These are phyloP conservation scores for Cucurbita moschata DNA, from an alignment of 306 rosid genomes.

Conservation along the genomic window DNA sequence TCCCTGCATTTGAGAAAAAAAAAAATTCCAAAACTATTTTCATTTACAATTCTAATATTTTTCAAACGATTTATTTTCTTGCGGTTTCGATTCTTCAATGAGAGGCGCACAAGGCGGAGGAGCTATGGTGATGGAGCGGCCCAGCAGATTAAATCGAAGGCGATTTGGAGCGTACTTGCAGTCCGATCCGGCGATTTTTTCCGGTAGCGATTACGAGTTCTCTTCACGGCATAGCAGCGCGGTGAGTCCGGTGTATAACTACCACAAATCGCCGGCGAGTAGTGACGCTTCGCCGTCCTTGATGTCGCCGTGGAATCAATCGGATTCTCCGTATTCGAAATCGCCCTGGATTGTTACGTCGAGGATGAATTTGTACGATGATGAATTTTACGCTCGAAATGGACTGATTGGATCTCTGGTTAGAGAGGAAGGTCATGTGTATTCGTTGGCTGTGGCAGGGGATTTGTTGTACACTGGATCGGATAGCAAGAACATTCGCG, in stretches of 20 bases:
- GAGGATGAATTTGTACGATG: slow-evolving; percentile 4
- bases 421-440: slow-evolving; percentile 73
- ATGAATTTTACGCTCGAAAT: background rate
- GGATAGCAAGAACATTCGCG: slow-evolving; percentile 79
- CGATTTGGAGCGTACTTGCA: slow-evolving; percentile 34
- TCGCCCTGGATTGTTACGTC: slow-evolving; percentile 60
- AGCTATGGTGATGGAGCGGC: slow-evolving; percentile 23
- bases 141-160: slow-evolving; percentile 11
- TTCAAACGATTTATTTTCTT: background rate
- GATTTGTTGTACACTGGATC: slow-evolving; percentile 76
- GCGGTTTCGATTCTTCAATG: slow-evolving; percentile 12
- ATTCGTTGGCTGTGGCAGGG: slow-evolving; percentile 56
- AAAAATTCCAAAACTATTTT: background rate
- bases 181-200: slow-evolving; percentile 28
- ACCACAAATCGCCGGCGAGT: slow-evolving; percentile 1
- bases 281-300: slow-evolving; percentile 37
- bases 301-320: slow-evolving; percentile 53
- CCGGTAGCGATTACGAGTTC: background rate
- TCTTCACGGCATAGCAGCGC: slow-evolving; percentile 12
- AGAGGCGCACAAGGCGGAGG: slow-evolving; percentile 26
- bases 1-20: slow-evolving; percentile 2
- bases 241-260: background rate
- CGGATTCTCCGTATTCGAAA: slow-evolving; percentile 43
- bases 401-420: slow-evolving; percentile 67
- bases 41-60: background rate